Conservation (phyloP, 306 rosid species). For the Abrus pulchellus region DNA sequence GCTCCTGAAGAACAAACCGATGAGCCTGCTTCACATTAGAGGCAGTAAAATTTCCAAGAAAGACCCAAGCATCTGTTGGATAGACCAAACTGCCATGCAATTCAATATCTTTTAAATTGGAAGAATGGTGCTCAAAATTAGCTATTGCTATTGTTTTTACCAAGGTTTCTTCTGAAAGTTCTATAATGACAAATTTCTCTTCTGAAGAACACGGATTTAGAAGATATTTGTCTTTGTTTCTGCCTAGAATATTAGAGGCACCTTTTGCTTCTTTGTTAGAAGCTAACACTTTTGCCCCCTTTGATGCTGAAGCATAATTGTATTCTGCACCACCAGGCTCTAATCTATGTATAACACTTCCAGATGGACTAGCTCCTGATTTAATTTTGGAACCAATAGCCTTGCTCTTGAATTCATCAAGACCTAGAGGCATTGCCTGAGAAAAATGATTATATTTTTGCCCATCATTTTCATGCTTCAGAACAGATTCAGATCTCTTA, state of each 20-base stretch:
- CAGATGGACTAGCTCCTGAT: constrained; percentile 61
- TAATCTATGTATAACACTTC: constrained; percentile 71
- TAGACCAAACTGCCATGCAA: constrained; percentile 82
- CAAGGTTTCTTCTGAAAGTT: constrained; percentile 95
- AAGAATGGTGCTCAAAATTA: constrained; percentile 92
- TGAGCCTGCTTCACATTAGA: constrained; percentile 83
- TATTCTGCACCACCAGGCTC: constrained; percentile 91
- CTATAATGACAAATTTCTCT: constrained; percentile 84
- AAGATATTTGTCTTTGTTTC: constrained; percentile 91
- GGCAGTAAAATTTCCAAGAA: constrained; percentile 84
- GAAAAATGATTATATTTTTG: constrained; percentile 63
- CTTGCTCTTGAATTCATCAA: constrained; percentile 90
- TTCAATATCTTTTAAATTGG: constrained; percentile 84
- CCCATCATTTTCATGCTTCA: constrained; percentile 60
- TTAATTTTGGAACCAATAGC: constrained; percentile 62
- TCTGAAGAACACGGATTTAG: constrained; percentile 95
- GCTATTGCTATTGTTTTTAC: constrained; percentile 86
- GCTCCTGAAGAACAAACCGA: constrained; percentile 77
- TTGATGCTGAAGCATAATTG: constrained; percentile 94
- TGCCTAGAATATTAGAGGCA: constrained; percentile 83
- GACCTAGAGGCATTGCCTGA: constrained; percentile 73
- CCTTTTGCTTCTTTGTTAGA: constrained; percentile 98
- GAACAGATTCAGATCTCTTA: constrained; percentile 52
- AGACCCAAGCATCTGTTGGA: constrained; percentile 84
- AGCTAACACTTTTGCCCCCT: constrained; percentile 92